phyloP scores from a whole-genome alignment of 169 alveolate species.

The Cryptosporidium bovis region DNA sequence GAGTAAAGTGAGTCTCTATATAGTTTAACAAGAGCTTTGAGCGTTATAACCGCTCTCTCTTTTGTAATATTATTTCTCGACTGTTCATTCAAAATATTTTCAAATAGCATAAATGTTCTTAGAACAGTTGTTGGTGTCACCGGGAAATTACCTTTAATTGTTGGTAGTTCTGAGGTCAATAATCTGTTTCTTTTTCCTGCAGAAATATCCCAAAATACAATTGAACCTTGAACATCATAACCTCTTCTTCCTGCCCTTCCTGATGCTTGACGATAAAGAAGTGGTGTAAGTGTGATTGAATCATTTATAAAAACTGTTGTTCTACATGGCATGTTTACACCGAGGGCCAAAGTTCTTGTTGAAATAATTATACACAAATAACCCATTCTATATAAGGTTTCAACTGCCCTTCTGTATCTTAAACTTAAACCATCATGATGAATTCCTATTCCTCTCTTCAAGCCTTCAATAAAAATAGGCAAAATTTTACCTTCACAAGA shows the following conservation, averaged over 20 bases:
- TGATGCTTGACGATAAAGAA: constrained; percentile 90
- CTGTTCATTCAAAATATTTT: constrained; percentile 49
- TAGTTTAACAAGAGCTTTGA: constrained; percentile 64
- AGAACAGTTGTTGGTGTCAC: constrained; percentile 70
- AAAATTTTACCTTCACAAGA: constrained; percentile 72
- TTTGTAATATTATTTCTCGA: constrained; percentile 22
- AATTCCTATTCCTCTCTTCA: constrained; percentile 91
- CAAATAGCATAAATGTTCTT: constrained; percentile 65
- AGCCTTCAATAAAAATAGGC: constrained; percentile 82
- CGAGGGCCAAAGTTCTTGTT: constrained; percentile 89
- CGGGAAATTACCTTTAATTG: constrained; percentile 79
- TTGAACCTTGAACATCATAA: constrained; percentile 90
- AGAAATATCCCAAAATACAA: constrained; percentile 89
- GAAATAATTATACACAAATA: constrained; percentile 87
- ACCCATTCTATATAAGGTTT: constrained; percentile 87
- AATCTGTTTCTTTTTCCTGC: constrained; percentile 83
- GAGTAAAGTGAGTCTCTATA: constrained; percentile 68
- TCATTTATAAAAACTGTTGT: constrained; percentile 88
- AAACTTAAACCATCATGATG: constrained; percentile 89
- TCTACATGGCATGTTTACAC: constrained; percentile 92
- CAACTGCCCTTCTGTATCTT: constrained; percentile 82
- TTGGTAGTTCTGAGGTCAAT: constrained; percentile 83
- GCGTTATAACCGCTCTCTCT: constrained; percentile 56
- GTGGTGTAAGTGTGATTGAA: constrained; percentile 85
- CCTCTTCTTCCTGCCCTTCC: constrained; percentile 95